Evolutionary conservation across 1,139 yeast genomes (phyloP), one percentile per base, ranked within the genome.

Genomic region (Kluyveromyces sp.): DNA sequence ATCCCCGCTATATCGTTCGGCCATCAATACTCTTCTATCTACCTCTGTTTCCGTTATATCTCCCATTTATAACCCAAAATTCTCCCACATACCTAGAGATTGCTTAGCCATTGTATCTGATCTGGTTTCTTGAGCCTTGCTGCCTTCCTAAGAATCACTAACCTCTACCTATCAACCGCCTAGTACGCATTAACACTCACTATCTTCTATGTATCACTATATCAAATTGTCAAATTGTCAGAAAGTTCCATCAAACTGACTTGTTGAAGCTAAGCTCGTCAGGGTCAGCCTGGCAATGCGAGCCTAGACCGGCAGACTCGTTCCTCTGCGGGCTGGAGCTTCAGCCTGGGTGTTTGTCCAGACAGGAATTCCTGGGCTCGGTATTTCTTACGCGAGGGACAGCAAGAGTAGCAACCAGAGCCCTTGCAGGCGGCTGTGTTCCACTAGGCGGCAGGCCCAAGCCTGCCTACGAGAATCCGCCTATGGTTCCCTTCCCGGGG

Each of bases 91-190:
- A 67, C 70, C 71, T 65, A 67, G 64, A 57, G 71, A 68, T 67
- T 68, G 72, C 63, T 67, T 68, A 67, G 72, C 72, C 72, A 68
- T 68, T 44, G 49, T 53, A 49, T 49, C 52, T 47, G 49, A 50
- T 42, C 42, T 48, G 40, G 37, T 39, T 53, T 46, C 36, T 32
- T 22, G 29, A 3, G 31, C 39, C 31, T 35, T 35, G 36, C 36
- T 35, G 22, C 34, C 16, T 22, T 30, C 38, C 39, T 35, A 42
- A 42, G 44, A 49, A 42, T 46, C 48, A 46, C 44, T 49, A 48
- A 48, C 44, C 8, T 11, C 19, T 16, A 16, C 4, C 12, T 7
- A 13, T 32, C 15, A 12, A 32, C 11, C 17, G 48, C 26, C 26
- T 22, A 22, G 26, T 9, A 22, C 6, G 26, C 9, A 22, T 22